Base-by-base conservation (phyloP, 176 grass and related monocot species). In the Poa pratensis region DNA sequence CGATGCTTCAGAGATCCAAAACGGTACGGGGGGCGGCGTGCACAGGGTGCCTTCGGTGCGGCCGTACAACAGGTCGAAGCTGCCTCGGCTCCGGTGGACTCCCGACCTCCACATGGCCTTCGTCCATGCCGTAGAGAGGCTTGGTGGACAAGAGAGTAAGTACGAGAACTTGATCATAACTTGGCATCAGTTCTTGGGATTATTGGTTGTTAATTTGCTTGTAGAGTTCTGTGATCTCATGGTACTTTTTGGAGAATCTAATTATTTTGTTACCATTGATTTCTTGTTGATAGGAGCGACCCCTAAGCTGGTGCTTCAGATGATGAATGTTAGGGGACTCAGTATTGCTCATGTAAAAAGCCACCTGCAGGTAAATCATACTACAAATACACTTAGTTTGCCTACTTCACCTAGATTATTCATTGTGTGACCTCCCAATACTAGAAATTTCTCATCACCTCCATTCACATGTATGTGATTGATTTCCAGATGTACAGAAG, bases 281-380 rank as follows among this genome's bases (percentile, higher is more conserved):
- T 51, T 39, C 12, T 62, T 83, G 24, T 23, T 77, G 15, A 70
- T 73, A 98, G 95, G 95, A 78, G 95, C 95, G 28, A 98, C 95
- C 17, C 95, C 95, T 88, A 98, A 98, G 80, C 67, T 98, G 46
- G 93, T 98, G 69, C 95, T 95, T 92, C 93, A 98, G 91, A 95
- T 98, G 93, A 98, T 98, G 95, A 98, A 98, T 81, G 95, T 95
- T 76, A 92, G 93, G 80, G 95, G 95, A 12, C 89, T 98, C 54
- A 98, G 87, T 77, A 98, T 98, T 85, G 95, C 93, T 83, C 95
- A 98, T 95, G 95, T 98, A 23, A 98, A 98, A 90, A 98, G 95
- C 81, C 95, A 98, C 26, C 80, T 98, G 74, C 96, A 98, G 96
- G 96, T 98, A 87, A 86, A 79, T 62, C 9, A 84, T 63, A 39